phyloP scores from a whole-genome alignment of 306 rosid genomes.

The Gastrolobium villosum region DNA sequence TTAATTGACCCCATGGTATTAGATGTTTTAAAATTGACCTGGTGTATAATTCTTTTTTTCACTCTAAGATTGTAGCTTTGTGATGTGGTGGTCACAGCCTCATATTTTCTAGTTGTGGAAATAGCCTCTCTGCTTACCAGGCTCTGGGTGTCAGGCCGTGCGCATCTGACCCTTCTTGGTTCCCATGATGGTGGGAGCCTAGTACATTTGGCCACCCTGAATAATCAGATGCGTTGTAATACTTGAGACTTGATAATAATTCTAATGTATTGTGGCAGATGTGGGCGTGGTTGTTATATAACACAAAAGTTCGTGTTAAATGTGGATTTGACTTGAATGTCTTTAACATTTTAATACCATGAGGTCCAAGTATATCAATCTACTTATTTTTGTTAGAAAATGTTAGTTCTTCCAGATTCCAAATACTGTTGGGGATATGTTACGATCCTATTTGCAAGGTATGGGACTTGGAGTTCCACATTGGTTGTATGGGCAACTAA shows the following conservation, averaged over 20 bases:
- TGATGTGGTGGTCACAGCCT: background rate
- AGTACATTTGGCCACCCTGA: background rate
- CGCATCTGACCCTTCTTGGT: background rate
- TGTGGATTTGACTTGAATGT: background rate
- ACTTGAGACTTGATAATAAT: background rate
- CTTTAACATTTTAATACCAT: no score
- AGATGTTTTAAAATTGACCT: constrained; percentile 5
- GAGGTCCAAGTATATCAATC: background rate
- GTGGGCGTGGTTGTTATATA: background rate
- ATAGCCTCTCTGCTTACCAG: background rate
- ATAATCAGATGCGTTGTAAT: background rate
- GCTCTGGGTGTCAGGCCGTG: background rate
- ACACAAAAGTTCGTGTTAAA: background rate
- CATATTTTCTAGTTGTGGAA: background rate
- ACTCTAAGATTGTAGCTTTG: background rate
- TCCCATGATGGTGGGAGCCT: background rate
- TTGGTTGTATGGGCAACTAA: no score
- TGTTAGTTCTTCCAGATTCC: background rate
- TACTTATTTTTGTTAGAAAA: background rate
- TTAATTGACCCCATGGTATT: background rate
- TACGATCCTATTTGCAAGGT: no score
- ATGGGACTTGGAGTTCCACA: no score
- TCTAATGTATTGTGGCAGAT: background rate
- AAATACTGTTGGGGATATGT: background rate
- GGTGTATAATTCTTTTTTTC: background rate